phyloP scores from a whole-genome alignment of 495 filamentous ascomycete species.

The Pyronema omphalodes region DNA sequence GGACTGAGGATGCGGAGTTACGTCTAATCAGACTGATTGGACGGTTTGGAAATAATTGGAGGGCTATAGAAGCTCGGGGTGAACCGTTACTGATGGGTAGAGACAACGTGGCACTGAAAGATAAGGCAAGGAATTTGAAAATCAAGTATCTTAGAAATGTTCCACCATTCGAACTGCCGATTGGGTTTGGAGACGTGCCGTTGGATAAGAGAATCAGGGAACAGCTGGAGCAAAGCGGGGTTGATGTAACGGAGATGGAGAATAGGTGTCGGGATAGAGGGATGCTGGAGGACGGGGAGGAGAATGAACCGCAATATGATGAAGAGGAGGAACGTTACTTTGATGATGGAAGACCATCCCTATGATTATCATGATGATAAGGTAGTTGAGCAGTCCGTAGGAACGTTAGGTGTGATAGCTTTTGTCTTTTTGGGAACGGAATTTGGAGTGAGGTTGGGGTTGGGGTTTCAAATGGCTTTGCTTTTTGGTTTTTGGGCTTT shows the following conservation, averaged over 20 bases:
- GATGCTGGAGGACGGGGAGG: background rate
- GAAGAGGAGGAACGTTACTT: background rate
- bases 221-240: background rate
- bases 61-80: constrained; percentile 14
- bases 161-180: background rate
- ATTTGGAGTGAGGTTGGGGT: too few relatives aligned
- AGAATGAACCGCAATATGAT: background rate
- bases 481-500: too few relatives aligned
- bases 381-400: background rate
- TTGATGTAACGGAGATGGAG: background rate
- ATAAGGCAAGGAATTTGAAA: constrained; percentile 36
- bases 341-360: too few relatives aligned
- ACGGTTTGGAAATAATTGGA: constrained; percentile 18
- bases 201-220: background rate
- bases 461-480: too few relatives aligned
- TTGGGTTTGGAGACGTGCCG: background rate
- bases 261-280: background rate
- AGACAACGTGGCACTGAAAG: constrained; percentile 31
- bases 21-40: constrained; percentile 39
- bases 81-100: constrained; percentile 4
- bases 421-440: background rate
- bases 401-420: background rate
- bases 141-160: constrained; percentile 27
- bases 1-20: constrained; percentile 27
- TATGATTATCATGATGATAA: background rate